phyloP scores from a whole-genome alignment of 108 stramenopile genomes.

The Phaeodactylum tricornutum region DNA sequence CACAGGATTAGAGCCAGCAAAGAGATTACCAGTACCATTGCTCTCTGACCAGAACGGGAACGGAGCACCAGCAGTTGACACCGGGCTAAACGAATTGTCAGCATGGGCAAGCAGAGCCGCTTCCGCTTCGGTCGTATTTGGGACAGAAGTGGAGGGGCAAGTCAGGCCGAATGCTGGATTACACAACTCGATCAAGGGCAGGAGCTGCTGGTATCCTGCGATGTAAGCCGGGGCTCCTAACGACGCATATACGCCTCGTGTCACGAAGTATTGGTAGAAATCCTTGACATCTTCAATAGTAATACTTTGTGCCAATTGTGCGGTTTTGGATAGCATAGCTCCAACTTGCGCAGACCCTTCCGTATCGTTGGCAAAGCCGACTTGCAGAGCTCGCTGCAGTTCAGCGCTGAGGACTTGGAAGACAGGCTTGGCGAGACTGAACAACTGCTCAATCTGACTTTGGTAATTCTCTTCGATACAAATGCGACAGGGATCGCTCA shows the following conservation, averaged over 20 bases:
- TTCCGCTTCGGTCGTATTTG: constrained; percentile 5
- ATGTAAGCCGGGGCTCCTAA: constrained; percentile 12
- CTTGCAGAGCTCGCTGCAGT: background rate
- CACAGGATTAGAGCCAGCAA: constrained; percentile 18
- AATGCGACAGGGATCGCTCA: constrained; percentile 25
- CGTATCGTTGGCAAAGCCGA: background rate
- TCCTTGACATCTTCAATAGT: constrained; percentile 14
- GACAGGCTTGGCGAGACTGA: background rate
- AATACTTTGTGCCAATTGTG: constrained; percentile 4
- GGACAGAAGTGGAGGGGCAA: constrained; percentile 5
- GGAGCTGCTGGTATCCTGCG: constrained; percentile 5
- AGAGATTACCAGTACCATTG: constrained; percentile 15
- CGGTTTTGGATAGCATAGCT: background rate
- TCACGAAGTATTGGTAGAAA: constrained; percentile 14
- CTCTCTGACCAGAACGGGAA: constrained; percentile 24
- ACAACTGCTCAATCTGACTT: constrained; percentile 8
- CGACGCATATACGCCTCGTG: constrained; percentile 14
- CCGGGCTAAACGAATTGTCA: constrained; percentile 19
- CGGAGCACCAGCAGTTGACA: constrained; percentile 21
- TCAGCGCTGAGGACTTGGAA: constrained; percentile 11
- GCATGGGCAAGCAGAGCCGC: constrained; percentile 15
- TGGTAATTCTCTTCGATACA: constrained; percentile 29
- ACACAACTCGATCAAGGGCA: background rate
- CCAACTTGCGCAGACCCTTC: constrained; percentile 1
- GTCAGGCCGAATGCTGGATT: background rate